Conservation (phyloP, 495 filamentous ascomycete species). For the Aspergillus coremiiformis region DNA sequence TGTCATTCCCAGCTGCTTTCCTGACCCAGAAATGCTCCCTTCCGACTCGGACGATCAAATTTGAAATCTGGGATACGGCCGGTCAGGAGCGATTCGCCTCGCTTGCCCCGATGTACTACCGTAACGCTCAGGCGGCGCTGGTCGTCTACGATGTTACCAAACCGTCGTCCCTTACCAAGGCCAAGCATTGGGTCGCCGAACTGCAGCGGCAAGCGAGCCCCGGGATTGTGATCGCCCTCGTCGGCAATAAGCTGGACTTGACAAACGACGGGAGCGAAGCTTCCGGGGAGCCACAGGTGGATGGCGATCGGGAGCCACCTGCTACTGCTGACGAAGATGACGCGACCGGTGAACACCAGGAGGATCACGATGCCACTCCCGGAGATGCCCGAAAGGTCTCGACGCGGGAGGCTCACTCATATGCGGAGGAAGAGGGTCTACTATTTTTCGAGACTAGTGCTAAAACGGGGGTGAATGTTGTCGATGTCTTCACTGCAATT, state of each 20-base stretch:
- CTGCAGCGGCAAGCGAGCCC: conserved; percentile 95
- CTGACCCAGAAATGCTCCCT: conserved; percentile 97
- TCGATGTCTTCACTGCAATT: conserved; percentile 96
- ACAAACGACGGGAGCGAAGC: conserved; percentile 47
- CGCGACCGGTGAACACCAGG: conserved; percentile 38
- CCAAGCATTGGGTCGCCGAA: conserved; percentile 98
- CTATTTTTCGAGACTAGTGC: conserved; percentile 97
- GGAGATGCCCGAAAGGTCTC: conserved; percentile 80
- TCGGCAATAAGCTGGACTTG: conserved; percentile 96
- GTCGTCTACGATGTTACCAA: conserved; percentile 99
- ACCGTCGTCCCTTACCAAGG: conserved; percentile 88
- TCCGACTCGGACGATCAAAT: conserved; percentile 94
- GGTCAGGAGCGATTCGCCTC: conserved; percentile 97
- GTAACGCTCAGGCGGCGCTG: conserved; percentile 96
- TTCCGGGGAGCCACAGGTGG: conserved; percentile 25
- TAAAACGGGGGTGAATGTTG: conserved; percentile 89
- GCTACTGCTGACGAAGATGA: conserved; percentile 28
- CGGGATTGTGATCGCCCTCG: conserved; percentile 94
- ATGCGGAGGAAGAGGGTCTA: conserved; percentile 89
- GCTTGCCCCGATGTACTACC: conserved; percentile 98
- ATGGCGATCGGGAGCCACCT: conserved; percentile 21
- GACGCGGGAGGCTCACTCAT: conserved; percentile 79
- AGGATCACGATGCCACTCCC: conserved; percentile 52
- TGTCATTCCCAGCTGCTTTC: conserved; percentile 71
- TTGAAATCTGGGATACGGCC: conserved; percentile 99